Evolutionary conservation across 805 yeast species (phyloP).

Genomic region (Kurtzmaniella fragi): DNA sequence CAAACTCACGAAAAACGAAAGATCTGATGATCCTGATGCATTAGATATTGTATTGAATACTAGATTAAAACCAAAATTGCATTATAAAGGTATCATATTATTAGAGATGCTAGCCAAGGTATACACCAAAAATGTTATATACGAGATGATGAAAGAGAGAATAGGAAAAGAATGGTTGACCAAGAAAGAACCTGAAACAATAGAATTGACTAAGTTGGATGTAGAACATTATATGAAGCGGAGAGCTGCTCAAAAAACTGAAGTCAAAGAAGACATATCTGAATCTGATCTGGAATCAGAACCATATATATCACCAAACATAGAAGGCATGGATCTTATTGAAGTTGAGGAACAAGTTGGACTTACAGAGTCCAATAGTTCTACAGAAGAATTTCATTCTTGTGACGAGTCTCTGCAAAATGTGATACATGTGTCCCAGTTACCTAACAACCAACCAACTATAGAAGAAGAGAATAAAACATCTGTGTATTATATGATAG

Average conservation of each 20-base stretch:
- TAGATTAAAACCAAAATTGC: slow-evolving; percentile 7
- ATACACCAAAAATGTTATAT: slow-evolving; percentile 11
- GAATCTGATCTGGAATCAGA: no score
- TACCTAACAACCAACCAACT: background rate
- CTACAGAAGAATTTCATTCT: slow-evolving; percentile 1
- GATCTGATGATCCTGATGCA: no score
- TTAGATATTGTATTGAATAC: slow-evolving; percentile 2
- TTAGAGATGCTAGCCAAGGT: slow-evolving; percentile 15
- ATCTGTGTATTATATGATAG: background rate
- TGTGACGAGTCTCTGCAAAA: slow-evolving; percentile 2
- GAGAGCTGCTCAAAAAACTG: no score
- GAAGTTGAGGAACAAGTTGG: slow-evolving; percentile 8
- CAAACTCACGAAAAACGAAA: slow-evolving; percentile 25
- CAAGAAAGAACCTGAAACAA: background rate
- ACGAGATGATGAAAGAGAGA: slow-evolving; percentile 10
- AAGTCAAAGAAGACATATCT: no score
- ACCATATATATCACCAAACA: no score
- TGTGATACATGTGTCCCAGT: slow-evolving; percentile 2
- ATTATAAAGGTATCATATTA: slow-evolving; percentile 11
- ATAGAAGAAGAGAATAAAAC: slow-evolving; percentile 1
- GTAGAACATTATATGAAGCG: no score
- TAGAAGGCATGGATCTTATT: no score
- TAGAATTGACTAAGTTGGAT: no score
- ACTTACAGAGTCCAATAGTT: slow-evolving; percentile 2
- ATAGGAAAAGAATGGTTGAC: slow-evolving; percentile 2